These are phyloP conservation scores for Pyricularia grisea DNA, from an alignment of 2,329 filamentous ascomycete genomes.

Conservation along the genomic window DNA sequence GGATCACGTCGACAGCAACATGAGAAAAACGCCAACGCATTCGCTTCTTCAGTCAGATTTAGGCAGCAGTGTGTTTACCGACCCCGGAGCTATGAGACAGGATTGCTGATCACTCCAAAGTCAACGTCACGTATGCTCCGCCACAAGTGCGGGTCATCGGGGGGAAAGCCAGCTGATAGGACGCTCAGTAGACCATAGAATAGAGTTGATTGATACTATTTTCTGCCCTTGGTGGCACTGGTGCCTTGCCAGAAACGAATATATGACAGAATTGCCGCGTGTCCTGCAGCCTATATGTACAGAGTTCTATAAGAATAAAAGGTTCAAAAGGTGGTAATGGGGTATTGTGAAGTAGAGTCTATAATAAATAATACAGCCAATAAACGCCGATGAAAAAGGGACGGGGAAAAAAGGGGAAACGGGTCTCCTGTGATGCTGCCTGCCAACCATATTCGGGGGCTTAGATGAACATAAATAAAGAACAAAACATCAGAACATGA, in stretches of 20 bases:
- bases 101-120: background rate
- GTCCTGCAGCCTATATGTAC: background rate
- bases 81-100: background rate
- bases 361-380: background rate
- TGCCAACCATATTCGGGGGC: background rate
- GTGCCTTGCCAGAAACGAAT: background rate
- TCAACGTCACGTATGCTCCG: background rate
- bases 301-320: background rate
- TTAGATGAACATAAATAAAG: background rate
- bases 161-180: background rate
- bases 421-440: background rate
- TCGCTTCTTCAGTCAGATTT: background rate
- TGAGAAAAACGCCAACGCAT: background rate
- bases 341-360: conserved; percentile 1
- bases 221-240: no score
- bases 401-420: background rate
- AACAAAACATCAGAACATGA: background rate
- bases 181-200: background rate
- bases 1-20: no score
- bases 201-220: background rate
- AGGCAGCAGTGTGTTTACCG: background rate
- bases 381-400: background rate
- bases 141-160: background rate
- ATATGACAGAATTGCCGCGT: background rate
- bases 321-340: background rate